These are phyloP conservation scores for Ophiostoma novo-ulmi DNA, from an alignment of 2,329 filamentous ascomycete species.

Conservation along the genomic window DNA sequence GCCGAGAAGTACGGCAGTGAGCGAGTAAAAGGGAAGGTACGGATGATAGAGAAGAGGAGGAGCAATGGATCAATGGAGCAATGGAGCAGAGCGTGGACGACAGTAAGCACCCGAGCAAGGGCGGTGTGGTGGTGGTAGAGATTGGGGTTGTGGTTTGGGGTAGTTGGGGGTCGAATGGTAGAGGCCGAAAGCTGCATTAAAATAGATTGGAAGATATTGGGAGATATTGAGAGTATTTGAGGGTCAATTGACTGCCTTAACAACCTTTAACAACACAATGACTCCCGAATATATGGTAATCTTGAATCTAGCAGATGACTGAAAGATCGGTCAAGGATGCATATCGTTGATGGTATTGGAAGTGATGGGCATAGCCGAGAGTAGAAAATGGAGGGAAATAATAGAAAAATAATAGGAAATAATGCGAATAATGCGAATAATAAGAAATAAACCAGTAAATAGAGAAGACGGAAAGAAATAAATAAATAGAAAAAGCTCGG, in stretches of 20 bases:
- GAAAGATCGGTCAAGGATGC: slow-evolving; percentile 10
- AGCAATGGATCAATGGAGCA: neutral
- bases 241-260: neutral
- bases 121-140: slow-evolving; percentile 8
- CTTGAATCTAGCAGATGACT: slow-evolving; percentile 1
- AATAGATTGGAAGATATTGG: too few relatives aligned
- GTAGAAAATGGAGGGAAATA: neutral
- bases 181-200: neutral
- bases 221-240: neutral
- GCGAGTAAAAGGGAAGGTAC: neutral
- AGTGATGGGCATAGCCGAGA: neutral
- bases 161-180: neutral
- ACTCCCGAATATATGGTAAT: neutral
- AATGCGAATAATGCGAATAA: neutral
- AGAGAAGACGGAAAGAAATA: neutral
- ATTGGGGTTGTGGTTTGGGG: neutral
- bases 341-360: neutral
- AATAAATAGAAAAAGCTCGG: neutral
- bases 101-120: slow-evolving; percentile 7
- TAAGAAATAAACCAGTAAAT: neutral
- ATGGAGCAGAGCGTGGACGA: neutral
- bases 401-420: neutral
- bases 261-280: neutral
- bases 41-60: neutral
- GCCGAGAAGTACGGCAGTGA: slow-evolving; percentile 9